Conservation (phyloP, 805 yeast species). For the Saccharomycopsis vini region DNA sequence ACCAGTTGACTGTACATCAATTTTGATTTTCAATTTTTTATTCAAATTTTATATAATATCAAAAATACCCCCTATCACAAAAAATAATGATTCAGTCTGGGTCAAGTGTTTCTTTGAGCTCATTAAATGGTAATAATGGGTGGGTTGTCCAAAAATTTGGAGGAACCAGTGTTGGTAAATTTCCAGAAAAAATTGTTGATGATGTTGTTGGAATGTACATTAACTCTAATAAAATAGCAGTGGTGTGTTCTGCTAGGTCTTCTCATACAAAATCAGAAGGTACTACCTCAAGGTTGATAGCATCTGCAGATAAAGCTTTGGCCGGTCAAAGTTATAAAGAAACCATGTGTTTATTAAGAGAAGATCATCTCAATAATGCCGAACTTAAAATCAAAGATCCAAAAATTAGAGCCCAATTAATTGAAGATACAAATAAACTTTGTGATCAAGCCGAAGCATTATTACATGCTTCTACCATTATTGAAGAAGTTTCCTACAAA, state of each 20-base stretch:
- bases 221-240: slow-evolving; percentile 62
- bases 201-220: slow-evolving; percentile 66
- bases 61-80: no score
- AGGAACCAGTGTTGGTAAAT: slow-evolving; percentile 95
- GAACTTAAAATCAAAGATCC: slow-evolving; percentile 37
- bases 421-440: slow-evolving; percentile 53
- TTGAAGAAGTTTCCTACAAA: slow-evolving; percentile 85
- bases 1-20: no score
- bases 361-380: slow-evolving; percentile 77
- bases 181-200: slow-evolving; percentile 75
- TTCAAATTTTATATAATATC: no score
- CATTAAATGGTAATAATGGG: slow-evolving; percentile 23
- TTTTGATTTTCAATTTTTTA: no score
- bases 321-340: slow-evolving; percentile 49
- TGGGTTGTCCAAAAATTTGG: slow-evolving; percentile 94
- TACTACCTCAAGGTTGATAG: slow-evolving; percentile 78
- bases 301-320: slow-evolving; percentile 74
- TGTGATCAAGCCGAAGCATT: slow-evolving; percentile 59
- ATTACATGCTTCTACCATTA: slow-evolving; percentile 77
- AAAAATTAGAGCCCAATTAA: slow-evolving; percentile 42
- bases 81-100: slow-evolving; percentile 9
- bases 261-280: slow-evolving; percentile 89
- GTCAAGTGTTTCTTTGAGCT: slow-evolving; percentile 8
- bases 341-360: slow-evolving; percentile 57
- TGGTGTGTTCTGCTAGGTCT: slow-evolving; percentile 93